Conservation (phyloP, 2,329 filamentous ascomycete species). For the Aureobasidium sp. region DNA sequence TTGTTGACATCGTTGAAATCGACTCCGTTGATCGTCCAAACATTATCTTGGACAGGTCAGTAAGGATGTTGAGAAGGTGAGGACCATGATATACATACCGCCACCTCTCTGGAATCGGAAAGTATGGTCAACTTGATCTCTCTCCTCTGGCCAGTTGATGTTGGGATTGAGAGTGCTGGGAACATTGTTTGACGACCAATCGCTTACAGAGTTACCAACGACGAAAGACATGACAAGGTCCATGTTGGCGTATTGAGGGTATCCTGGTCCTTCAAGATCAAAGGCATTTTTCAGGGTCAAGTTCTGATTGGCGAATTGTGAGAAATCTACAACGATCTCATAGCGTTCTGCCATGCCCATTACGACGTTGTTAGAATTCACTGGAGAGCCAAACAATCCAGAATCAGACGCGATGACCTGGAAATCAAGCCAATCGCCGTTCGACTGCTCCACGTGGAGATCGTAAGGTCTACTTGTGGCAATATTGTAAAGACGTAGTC, state of each 20-base stretch:
- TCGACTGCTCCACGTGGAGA: slow-evolving; percentile 40
- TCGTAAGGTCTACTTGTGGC: slow-evolving; percentile 43
- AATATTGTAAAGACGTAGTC: slow-evolving; percentile 48
- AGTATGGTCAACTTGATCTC: slow-evolving; percentile 24
- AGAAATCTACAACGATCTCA: slow-evolving; percentile 53
- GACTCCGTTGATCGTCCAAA: slow-evolving; percentile 31
- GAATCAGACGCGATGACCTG: slow-evolving; percentile 49
- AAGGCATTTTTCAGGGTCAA: slow-evolving; percentile 20
- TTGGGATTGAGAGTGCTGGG: slow-evolving; percentile 23
- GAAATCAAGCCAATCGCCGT: slow-evolving; percentile 38
- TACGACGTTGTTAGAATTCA: slow-evolving; percentile 36
- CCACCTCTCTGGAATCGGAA: slow-evolving; percentile 25
- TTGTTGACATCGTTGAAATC: slow-evolving; percentile 28
- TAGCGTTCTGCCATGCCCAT: slow-evolving; percentile 52
- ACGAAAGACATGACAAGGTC: slow-evolving; percentile 42
- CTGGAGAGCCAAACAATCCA: slow-evolving; percentile 45
- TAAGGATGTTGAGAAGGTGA: background rate
- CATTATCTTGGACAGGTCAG: slow-evolving; percentile 15
- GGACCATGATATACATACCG: slow-evolving; percentile 2
- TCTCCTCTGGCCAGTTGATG: slow-evolving; percentile 24
- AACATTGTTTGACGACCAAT: slow-evolving; percentile 32
- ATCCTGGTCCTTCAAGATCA: slow-evolving; percentile 26
- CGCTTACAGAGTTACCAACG: slow-evolving; percentile 26
- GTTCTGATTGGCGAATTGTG: slow-evolving; percentile 41
- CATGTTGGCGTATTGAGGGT: slow-evolving; percentile 46